A percentile compares a stretch with the other conserved stretches of the same genome.
These are phyloP conservation scores for Sisymbrium altissimum DNA, from an alignment of 345 rosid species.

Conservation along the genomic window DNA sequence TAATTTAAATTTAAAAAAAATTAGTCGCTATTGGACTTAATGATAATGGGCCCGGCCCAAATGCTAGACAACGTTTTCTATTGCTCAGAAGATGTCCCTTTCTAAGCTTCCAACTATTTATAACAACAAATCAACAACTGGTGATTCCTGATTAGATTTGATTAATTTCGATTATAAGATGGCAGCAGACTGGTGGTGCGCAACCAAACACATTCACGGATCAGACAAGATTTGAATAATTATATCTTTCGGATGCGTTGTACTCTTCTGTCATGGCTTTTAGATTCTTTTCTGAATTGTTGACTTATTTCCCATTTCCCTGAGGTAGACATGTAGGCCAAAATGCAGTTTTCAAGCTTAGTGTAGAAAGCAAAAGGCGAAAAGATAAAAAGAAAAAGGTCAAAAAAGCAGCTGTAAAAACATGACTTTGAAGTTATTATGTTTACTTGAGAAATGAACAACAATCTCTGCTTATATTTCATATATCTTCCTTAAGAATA, in stretches of 20 bases:
- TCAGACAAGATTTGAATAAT: background rate
- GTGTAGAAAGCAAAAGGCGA: background rate
- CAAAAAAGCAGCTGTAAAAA: background rate
- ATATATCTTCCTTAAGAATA: background rate
- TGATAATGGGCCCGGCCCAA: too few species aligned
- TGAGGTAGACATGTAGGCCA: background rate
- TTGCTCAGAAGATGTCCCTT: too few species aligned
- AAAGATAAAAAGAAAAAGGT: background rate
- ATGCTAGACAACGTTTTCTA: too few species aligned
- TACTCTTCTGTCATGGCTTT: background rate
- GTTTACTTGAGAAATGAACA: background rate
- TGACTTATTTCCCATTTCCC: too few species aligned
- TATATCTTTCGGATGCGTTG: background rate
- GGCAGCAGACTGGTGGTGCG: background rate
- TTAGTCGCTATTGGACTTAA: too few species aligned
- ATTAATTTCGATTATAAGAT: background rate
- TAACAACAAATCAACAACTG: background rate
- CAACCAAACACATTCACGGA: background rate
- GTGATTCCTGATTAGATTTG: background rate
- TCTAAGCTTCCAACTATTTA: background rate
- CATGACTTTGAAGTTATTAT: background rate
- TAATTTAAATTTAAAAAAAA: too few species aligned
- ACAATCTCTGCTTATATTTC: background rate
- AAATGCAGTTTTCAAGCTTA: background rate
- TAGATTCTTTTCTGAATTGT: background rate